Evolutionary conservation across 257 asterid genomes (phyloP), one percentile per base, ranked within the genome.

Genomic region (Przewalskia tangutica): DNA sequence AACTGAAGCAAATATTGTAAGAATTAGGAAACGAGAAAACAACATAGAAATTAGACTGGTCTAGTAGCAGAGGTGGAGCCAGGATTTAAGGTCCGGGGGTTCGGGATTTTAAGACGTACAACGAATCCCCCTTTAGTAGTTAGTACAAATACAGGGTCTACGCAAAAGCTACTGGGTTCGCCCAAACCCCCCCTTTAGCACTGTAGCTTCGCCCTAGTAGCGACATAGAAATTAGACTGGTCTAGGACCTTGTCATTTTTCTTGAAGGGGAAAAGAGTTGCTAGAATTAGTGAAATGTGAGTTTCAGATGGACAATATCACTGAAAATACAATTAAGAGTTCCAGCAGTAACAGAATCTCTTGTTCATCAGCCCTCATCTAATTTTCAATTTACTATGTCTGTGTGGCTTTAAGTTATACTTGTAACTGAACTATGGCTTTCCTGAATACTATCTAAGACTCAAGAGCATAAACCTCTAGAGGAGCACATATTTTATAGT

Each of bases 1-100:
- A 83, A 87, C 98, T 95, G 94, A 84, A 86, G 44, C 84, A 83
- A 77, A 86, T 54, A 84, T 77, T 46, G 59, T 38, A 85, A 79
- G 59, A 34, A 55, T 13, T 27, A 23, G 79, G 40, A 50, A 13
- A 73, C 14, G 12, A 32, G 23, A 59, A 71, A 73, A 50, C 20
- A 11, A 23, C 2, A 8, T 7, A 23, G 44, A 50, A 23, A 73
- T 23, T 56, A 73, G 79, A 13, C 13, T 48, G 62, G 48, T 73
- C 79, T 48, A 73, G 11, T 71, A 44, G 58, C 38, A 27, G 32
- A 27, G 32, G 32, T 2, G 32, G 32, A 27, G 32, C 32, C 32
- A 27, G 32, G 32, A 27, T 27, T 27, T 27, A 2, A 27, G 32
- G 32, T 27, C 32, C 32, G 32, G 32, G 32, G 32, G 32, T 27